Percentiles rank a stretch among this genome's conserved stretches.
Evolutionary conservation across 116 monocot species (phyloP).

Genomic region (Dioscorea cayenensis): DNA sequence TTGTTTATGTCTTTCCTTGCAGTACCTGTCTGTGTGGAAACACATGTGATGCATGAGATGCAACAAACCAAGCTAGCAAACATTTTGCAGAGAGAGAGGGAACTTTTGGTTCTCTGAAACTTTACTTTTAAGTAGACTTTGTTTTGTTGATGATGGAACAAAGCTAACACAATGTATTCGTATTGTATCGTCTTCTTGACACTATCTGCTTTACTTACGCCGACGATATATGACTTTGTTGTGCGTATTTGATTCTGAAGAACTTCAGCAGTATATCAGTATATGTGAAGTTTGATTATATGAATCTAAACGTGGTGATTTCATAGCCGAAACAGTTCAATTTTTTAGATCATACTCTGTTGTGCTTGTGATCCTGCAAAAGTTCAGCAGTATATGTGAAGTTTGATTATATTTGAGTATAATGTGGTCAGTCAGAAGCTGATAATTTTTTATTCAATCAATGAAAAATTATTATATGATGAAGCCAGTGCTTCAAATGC

Average conservation of each 20-base stretch:
- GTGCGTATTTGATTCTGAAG: neutral
- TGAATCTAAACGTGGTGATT: neutral
- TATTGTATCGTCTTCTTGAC: neutral
- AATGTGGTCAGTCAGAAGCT: too few relatives aligned
- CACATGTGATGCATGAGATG: slow-evolving; percentile 20
- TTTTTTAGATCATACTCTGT: too few relatives aligned
- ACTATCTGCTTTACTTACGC: neutral
- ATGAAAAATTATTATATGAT: too few relatives aligned
- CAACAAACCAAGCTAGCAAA: neutral
- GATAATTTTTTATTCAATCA: too few relatives aligned
- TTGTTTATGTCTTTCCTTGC: neutral
- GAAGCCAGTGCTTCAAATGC: too few relatives aligned
- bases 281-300: neutral
- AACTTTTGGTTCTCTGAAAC: neutral
- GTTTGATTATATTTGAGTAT: too few relatives aligned
- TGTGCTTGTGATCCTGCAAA: too few relatives aligned
- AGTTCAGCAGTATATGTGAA: too few relatives aligned
- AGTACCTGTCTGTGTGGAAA: slow-evolving; percentile 46
- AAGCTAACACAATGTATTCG: neutral
- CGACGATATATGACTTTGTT: neutral
- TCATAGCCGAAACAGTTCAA: too few relatives aligned
- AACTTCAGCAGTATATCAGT: neutral
- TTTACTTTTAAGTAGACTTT: neutral
- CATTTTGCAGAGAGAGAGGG: neutral
- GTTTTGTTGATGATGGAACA: neutral